Percentiles rank a stretch among this genome's conserved stretches.
Evolutionary conservation across 805 yeast genomes (phyloP).

Genomic region (Saccharomycopsis schoenii): DNA sequence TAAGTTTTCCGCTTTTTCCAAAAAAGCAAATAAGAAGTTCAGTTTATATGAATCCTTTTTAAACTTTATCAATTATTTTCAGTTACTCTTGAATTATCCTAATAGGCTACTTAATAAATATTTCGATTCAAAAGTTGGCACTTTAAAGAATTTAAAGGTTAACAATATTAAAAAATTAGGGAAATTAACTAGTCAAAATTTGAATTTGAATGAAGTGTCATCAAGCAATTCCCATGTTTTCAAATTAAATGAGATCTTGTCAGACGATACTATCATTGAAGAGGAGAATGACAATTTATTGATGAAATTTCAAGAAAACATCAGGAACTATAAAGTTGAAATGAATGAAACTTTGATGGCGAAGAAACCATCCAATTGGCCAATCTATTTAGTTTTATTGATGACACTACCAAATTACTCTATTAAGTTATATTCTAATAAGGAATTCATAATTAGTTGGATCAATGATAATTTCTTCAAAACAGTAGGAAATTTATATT

Average conservation of each 20-base stretch:
- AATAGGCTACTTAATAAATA: conserved; percentile 26
- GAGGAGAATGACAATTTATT: background rate
- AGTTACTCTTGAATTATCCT: conserved; percentile 25
- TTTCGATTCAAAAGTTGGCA: conserved; percentile 21
- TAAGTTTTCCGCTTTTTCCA: conserved; percentile 1
- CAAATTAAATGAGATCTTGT: background rate
- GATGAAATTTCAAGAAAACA: background rate
- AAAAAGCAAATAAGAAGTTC: background rate
- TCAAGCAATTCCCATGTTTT: background rate
- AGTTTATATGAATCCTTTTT: background rate
- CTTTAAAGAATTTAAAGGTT: conserved; percentile 21
- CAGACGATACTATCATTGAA: background rate
- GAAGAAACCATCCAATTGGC: background rate
- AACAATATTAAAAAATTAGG: conserved; percentile 31
- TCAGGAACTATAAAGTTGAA: background rate
- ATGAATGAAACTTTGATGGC: background rate
- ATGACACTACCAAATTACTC: background rate
- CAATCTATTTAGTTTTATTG: background rate
- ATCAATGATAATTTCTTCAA: conserved; percentile 47
- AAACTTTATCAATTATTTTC: conserved; percentile 6
- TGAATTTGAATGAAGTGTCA: conserved; percentile 19
- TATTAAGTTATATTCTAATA: background rate
- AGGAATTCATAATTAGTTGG: conserved; percentile 39
- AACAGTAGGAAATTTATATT: conserved; percentile 56
- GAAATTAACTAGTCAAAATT: conserved; percentile 26